Base-by-base conservation (phyloP, 108 stramenopile genomes). In the Epithemia pelagica region DNA sequence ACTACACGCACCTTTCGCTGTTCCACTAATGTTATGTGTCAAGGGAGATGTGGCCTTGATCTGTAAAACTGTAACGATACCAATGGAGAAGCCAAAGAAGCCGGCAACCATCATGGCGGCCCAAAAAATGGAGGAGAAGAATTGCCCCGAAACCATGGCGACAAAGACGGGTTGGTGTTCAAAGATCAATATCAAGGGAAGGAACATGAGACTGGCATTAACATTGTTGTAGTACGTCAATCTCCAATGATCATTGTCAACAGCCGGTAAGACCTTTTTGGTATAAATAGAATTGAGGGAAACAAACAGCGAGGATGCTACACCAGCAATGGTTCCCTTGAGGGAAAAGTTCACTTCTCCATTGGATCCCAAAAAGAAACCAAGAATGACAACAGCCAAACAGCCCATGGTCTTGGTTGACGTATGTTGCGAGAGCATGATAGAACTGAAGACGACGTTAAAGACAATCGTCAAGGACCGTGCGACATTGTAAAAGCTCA, bases 401-500 rank as follows among this genome's bases (percentile, higher is more conserved):
- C 92, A 95, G 30, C 71, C 57, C 28, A 85, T 64, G 10, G 93
- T 94, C 61, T 78, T 82, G 51, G 33, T 25, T 24, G 91, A 91
- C 21, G 91, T 87, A 7, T 82, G 65, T 22, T 71, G 78, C 10
- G 93, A 87, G 32, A 96, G 85, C n/a, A 98, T 72, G 15, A 86
- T 26, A 15, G 74, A 62, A 20, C 92, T 83, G 54, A 98, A 74
- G 53, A 94, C 53, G 58, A 95, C 97, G 58, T 97, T 97, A 85
- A 97, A 97, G 30, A 94, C 92, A 23, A 97, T 93, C 22, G 96
- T 96, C 63, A 97, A 74, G 33, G 86, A 93, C 60, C 96, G 72
- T 0, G 96, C 96, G 25, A 97, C 95, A 62, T 96, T 96, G 86
- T 97, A 96, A 81, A 96, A 97, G 18, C 94, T 95, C 10, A 97